phyloP scores from a whole-genome alignment of 345 rosid species.

The Schrenkiella parvula region DNA sequence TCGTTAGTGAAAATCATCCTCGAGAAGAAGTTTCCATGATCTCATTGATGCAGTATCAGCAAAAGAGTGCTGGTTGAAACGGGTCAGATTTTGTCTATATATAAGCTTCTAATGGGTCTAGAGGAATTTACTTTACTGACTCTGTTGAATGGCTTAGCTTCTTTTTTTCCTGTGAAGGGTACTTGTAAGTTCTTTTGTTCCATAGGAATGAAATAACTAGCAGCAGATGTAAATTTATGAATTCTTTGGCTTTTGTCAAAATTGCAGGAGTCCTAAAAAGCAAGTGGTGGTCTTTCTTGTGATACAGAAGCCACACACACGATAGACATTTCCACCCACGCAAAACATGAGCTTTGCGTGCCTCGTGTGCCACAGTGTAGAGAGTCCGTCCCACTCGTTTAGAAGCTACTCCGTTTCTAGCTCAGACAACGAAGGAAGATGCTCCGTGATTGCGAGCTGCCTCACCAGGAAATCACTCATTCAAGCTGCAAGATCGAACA shows the following conservation, averaged over 20 bases:
- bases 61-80: neutral
- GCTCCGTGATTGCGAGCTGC: slow-evolving; percentile 72
- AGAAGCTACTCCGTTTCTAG: slow-evolving; percentile 94
- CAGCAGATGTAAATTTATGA: neutral
- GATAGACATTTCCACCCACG: neutral
- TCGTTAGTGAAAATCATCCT: neutral
- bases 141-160: neutral
- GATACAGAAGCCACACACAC: neutral
- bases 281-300: neutral
- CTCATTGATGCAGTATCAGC: neutral
- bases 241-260: neutral
- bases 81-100: neutral
- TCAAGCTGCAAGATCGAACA: slow-evolving; percentile 52
- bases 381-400: slow-evolving; percentile 91
- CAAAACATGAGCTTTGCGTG: slow-evolving; percentile 78
- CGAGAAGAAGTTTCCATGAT: neutral
- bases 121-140: neutral
- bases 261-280: slow-evolving; percentile 12
- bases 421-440: slow-evolving; percentile 86
- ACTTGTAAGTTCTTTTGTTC: neutral
- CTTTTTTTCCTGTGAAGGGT: neutral
- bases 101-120: neutral
- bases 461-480: slow-evolving; percentile 57
- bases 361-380: slow-evolving; percentile 82
- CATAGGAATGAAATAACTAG: neutral